phyloP scores from a whole-genome alignment of 306 rosid species.

The Hippophae rhamnoides region DNA sequence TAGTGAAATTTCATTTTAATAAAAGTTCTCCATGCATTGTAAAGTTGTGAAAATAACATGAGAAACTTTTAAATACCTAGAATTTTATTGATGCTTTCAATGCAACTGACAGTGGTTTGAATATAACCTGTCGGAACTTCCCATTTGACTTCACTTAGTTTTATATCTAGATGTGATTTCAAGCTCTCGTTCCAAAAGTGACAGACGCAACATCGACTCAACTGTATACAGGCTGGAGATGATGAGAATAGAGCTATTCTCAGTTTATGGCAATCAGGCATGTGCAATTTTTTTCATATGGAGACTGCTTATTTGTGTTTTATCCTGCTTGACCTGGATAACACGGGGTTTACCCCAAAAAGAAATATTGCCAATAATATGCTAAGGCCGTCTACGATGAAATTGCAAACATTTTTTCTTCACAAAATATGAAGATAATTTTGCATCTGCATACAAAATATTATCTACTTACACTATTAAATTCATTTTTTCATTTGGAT shows the following conservation, averaged over 20 bases:
- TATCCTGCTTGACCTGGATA: too few relatives aligned
- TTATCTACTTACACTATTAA: too few relatives aligned
- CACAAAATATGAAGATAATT: too few relatives aligned
- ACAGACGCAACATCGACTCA: slow-evolving; percentile 28
- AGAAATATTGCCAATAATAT: too few relatives aligned
- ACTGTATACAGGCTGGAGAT: slow-evolving; percentile 69
- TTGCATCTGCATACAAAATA: too few relatives aligned
- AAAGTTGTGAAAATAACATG: background rate
- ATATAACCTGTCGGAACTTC: background rate
- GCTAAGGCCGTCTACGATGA: too few relatives aligned
- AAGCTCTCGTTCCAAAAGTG: slow-evolving; percentile 27
- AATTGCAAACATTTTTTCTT: too few relatives aligned
- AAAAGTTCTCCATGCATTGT: background rate
- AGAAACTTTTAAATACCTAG: background rate
- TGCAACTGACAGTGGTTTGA: background rate
- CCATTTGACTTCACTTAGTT: slow-evolving; percentile 11
- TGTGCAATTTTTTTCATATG: slow-evolving; percentile 27
- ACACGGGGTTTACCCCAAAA: too few relatives aligned
- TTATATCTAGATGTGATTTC: slow-evolving; percentile 33
- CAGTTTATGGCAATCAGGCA: slow-evolving; percentile 85
- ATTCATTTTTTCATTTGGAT: background rate
- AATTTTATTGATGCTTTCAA: background rate
- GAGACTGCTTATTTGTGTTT: too few relatives aligned
- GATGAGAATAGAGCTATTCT: slow-evolving; percentile 63
- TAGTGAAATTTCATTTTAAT: background rate